phyloP scores from a whole-genome alignment of 2,329 filamentous ascomycete species.

The Aspergillus oerlinghausenensis region DNA sequence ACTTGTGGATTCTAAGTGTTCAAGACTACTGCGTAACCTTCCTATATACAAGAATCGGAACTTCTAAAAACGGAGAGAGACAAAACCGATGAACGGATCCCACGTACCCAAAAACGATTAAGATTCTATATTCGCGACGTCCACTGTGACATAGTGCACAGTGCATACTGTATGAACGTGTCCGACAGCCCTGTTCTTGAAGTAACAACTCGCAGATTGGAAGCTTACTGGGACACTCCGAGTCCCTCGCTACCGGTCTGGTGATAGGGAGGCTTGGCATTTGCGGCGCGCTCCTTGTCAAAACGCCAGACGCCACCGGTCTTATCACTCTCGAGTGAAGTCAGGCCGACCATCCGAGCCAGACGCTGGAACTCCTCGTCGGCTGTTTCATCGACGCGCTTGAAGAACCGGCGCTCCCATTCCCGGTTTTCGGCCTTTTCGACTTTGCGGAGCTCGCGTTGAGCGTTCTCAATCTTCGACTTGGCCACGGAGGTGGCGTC shows the following conservation, averaged over 20 bases:
- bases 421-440: slow-evolving; percentile 69
- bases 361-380: slow-evolving; percentile 41
- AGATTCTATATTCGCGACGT: background rate
- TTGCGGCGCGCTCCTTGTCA: slow-evolving; percentile 51
- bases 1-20: background rate
- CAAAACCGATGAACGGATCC: slow-evolving; percentile 2
- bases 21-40: background rate
- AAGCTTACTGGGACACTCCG: slow-evolving; percentile 21
- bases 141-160: background rate
- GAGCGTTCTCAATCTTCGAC: slow-evolving; percentile 81
- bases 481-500: slow-evolving; percentile 75
- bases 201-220: background rate
- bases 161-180: background rate
- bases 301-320: slow-evolving; percentile 69
- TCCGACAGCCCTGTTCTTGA: background rate
- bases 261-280: slow-evolving; percentile 41
- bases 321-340: slow-evolving; percentile 55
- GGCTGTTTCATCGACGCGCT: slow-evolving; percentile 30
- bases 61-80: background rate
- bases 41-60: background rate
- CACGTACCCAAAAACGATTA: background rate
- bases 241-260: slow-evolving; percentile 36
- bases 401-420: slow-evolving; percentile 87
- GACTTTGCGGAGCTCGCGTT: slow-evolving; percentile 69
- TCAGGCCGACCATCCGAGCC: slow-evolving; percentile 37